phyloP scores from a whole-genome alignment of 352 stramenopile species.

The Pythium oligandrum region DNA sequence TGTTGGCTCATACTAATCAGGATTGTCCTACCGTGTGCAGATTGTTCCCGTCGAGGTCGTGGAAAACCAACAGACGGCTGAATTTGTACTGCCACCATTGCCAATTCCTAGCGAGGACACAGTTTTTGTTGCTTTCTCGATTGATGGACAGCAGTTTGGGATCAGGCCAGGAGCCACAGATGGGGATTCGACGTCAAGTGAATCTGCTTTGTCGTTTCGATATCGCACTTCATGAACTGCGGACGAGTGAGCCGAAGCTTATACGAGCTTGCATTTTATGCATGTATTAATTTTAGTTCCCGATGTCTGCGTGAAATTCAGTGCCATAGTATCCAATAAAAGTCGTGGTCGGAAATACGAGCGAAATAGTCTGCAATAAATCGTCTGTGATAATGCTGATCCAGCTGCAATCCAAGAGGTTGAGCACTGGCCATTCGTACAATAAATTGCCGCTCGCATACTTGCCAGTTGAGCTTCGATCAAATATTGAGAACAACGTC shows the following conservation, averaged over 20 bases:
- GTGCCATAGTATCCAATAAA: conserved; percentile 24
- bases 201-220: background rate
- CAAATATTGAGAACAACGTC: conserved; percentile 9
- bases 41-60: conserved; percentile 7
- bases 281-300: too few relatives aligned
- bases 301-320: background rate
- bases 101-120: conserved; percentile 7
- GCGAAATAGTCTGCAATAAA: conserved; percentile 4
- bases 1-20: background rate
- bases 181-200: background rate
- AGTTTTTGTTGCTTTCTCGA: conserved; percentile 11
- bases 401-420: conserved; percentile 23
- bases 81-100: conserved; percentile 15
- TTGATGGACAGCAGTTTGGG: conserved; percentile 20
- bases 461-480: background rate
- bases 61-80: conserved; percentile 5
- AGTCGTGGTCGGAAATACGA: background rate
- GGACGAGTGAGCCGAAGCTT: background rate
- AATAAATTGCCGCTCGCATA: background rate
- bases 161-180: background rate
- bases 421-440: conserved; percentile 11
- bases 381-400: conserved; percentile 17
- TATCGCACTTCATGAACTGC: background rate
- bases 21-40: background rate
- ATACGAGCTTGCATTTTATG: too few relatives aligned